Evolutionary conservation across 2,329 filamentous ascomycete genomes (phyloP).

Genomic region (Polychaeton citri): DNA sequence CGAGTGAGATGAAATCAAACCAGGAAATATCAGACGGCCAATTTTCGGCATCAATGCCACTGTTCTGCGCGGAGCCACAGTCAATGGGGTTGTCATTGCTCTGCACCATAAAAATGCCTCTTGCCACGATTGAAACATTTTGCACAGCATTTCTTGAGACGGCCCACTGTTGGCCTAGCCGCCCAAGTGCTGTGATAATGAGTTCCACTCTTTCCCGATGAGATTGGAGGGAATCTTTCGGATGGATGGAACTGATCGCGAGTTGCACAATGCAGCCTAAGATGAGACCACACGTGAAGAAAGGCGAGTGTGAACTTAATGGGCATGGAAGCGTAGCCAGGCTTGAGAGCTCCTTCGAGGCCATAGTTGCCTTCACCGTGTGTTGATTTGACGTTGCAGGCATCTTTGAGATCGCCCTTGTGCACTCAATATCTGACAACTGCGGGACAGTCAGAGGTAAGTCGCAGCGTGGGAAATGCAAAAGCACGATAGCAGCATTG

Average conservation of each 20-base stretch:
- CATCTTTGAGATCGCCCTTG: conserved; percentile 31
- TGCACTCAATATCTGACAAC: conserved; percentile 31
- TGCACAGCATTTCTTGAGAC: conserved; percentile 55
- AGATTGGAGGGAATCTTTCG: conserved; percentile 52
- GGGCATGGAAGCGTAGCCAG: conserved; percentile 62
- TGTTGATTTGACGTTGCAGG: conserved; percentile 41
- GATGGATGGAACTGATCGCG: conserved; percentile 54
- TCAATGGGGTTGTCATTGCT: background rate
- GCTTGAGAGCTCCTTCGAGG: conserved; percentile 63
- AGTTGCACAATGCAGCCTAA: conserved; percentile 70
- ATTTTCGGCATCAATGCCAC: background rate
- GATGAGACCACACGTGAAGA: conserved; percentile 70
- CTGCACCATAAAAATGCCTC: conserved; percentile 37
- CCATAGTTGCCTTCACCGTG: conserved; percentile 66
- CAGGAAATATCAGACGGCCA: background rate
- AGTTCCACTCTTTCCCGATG: conserved; percentile 55
- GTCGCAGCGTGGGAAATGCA: conserved; percentile 69
- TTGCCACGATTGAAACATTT: conserved; percentile 62
- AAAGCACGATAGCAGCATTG: conserved; percentile 50
- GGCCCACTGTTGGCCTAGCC: conserved; percentile 57
- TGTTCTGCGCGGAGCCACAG: background rate
- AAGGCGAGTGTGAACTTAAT: conserved; percentile 63
- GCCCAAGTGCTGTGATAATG: conserved; percentile 61
- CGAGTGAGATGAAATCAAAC: background rate
- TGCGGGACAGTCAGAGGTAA: conserved; percentile 48